Base-by-base conservation (phyloP, 305 asterid genomes). In the Plantago coronopus region DNA sequence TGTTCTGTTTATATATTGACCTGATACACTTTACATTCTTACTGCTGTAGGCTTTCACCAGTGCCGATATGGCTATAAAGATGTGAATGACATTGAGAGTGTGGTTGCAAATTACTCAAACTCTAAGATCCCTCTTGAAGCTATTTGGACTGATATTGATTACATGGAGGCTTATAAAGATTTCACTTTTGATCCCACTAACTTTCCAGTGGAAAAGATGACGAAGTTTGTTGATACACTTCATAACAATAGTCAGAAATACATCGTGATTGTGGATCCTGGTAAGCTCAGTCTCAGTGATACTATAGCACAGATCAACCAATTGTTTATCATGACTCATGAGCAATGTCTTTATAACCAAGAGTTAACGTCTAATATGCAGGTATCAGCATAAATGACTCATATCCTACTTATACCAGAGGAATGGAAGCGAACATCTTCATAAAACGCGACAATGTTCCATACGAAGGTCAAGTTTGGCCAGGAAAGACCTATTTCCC, bases 101-200 rank as follows among this genome's bases (percentile, higher is more conserved):
- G 98, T 91, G 64, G 95, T 88, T 40, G 83, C 88, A 56, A 71
- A 75, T 57, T 91, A 88, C 65, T 68, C 83, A 22, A 81, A 76
- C 59, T 83, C 95, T 53, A 54, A 53, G 62, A 88, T 91, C 62
- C 98, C 98, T 17, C 80, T 91, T 17, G 98, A 91, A 57, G 90
- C 81, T 64, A 84, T 88, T 85, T 91, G 98, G 98, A 88, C 87
- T 9, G 98, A 91, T 69, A 88, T 91, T 29, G 98, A 91, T 78
- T 72, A 91, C 83, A 86, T 91, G 98, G 98, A 91, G 48, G 84
- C 65, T 6, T 86, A 71, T 72, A 91, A 84, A 76, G 98, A 91
- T 70, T 91, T 91, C 77, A 91, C 98, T n/a, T 73, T 91, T 13
- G 95, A 91, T 69, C 95, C 97, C 34, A 17, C 84, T 49, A 83